Conservation (phyloP, 805 yeast genomes). For the Cyberlindnera suaveolens region DNA sequence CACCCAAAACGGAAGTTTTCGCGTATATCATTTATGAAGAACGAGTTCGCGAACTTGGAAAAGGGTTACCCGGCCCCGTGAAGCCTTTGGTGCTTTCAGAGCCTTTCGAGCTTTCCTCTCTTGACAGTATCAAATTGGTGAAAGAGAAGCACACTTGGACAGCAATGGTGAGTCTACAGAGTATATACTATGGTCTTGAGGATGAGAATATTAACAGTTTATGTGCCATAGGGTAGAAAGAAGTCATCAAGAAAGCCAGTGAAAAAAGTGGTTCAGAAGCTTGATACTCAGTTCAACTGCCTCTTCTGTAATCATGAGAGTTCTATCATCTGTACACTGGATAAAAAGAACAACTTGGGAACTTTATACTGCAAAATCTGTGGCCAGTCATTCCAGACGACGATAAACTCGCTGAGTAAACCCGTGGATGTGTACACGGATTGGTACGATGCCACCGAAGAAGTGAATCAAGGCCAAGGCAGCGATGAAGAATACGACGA, state of each 20-base stretch:
- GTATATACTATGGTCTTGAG: background rate
- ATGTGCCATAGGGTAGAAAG: conserved; percentile 60
- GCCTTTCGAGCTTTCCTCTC: no score
- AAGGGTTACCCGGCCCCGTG: no score
- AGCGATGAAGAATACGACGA: conserved; percentile 31
- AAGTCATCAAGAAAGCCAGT: conserved; percentile 78
- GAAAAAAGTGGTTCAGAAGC: conserved; percentile 67
- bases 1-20: background rate
- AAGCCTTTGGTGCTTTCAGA: no score
- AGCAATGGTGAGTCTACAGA: conserved; percentile 8
- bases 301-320: conserved; percentile 93
- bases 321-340: conserved; percentile 82
- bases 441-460: conserved; percentile 96
- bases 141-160: background rate
- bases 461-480: conserved; percentile 35
- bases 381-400: conserved; percentile 88
- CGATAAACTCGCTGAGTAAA: conserved; percentile 69
- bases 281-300: conserved; percentile 83
- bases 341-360: conserved; percentile 81
- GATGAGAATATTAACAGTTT: conserved; percentile 1
- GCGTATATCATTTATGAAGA: background rate
- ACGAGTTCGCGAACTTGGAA: no score
- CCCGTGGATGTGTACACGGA: conserved; percentile 95
- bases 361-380: conserved; percentile 85
- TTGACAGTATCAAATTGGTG: background rate